Evolutionary conservation across 768 basidiomycete genomes (phyloP).

Genomic region (Filobasidium floriforme): DNA sequence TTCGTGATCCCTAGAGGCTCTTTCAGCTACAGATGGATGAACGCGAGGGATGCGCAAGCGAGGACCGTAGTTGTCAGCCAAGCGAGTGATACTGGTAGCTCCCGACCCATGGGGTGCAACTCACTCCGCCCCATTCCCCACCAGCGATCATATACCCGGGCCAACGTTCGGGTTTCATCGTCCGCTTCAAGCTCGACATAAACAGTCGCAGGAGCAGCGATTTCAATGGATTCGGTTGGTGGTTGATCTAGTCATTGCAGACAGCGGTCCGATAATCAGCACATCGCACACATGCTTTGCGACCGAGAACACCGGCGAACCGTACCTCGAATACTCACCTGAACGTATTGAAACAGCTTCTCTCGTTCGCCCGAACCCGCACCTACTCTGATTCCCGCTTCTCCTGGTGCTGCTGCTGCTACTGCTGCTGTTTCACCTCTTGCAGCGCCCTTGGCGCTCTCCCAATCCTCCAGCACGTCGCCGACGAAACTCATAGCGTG

Average conservation of each 20-base stretch:
- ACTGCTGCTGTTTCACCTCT: too few species aligned
- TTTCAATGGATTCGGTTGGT: constrained; percentile 90
- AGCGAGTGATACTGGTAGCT: neutral
- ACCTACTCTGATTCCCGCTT: constrained; percentile 20
- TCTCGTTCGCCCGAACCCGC: constrained; percentile 1
- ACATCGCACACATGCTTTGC: too few species aligned
- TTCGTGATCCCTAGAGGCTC: constrained; percentile 74
- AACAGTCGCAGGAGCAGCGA: constrained; percentile 81
- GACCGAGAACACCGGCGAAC: neutral
- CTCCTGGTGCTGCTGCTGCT: too few species aligned
- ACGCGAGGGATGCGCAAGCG: constrained; percentile 65
- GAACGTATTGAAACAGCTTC: constrained; percentile 37
- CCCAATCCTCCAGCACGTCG: constrained; percentile 35
- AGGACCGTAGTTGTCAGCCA: constrained; percentile 59
- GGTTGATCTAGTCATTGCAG: constrained; percentile 56
- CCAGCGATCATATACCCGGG: constrained; percentile 35
- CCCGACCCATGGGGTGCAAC: neutral
- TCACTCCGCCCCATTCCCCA: constrained; percentile 43
- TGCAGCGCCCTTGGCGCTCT: neutral
- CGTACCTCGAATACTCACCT: constrained; percentile 24
- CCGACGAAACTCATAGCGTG: constrained; percentile 64
- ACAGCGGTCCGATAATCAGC: neutral
- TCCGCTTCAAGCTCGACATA: constrained; percentile 61
- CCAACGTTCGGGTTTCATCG: constrained; percentile 56
- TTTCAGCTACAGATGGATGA: constrained; percentile 27